Percentiles rank a stretch among this genome's conserved stretches.
These are phyloP conservation scores for Penicillium occitanis DNA, from an alignment of 2,329 filamentous ascomycete genomes.

Conservation along the genomic window DNA sequence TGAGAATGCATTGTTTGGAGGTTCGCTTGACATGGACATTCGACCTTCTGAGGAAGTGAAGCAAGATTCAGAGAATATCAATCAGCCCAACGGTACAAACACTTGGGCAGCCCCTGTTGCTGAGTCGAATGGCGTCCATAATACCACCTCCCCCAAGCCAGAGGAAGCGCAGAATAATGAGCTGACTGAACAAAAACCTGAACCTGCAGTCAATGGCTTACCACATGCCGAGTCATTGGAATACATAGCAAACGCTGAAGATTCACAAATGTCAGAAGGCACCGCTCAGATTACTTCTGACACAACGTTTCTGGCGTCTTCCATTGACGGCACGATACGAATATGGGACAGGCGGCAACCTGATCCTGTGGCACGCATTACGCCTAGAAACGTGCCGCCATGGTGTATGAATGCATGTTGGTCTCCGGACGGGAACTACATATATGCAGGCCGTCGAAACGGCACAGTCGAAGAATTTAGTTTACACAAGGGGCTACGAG, in stretches of 20 bases:
- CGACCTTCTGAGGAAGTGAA: conserved; percentile 49
- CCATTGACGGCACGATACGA: conserved; percentile 50
- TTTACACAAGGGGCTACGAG: conserved; percentile 74
- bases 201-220: conserved; percentile 37
- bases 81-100: conserved; percentile 24
- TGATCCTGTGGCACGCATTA: conserved; percentile 75
- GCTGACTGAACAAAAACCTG: conserved; percentile 29
- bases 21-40: conserved; percentile 66
- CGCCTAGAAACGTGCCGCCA: conserved; percentile 73
- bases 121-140: conserved; percentile 22
- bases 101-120: conserved; percentile 21
- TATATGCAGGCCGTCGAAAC: conserved; percentile 89
- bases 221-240: conserved; percentile 45
- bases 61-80: conserved; percentile 31
- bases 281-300: conserved; percentile 57
- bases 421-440: conserved; percentile 91
- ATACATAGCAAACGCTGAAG: conserved; percentile 28
- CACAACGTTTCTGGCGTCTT: conserved; percentile 80
- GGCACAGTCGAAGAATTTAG: conserved; percentile 92
- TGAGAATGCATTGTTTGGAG: conserved; percentile 79
- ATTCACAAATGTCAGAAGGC: conserved; percentile 28
- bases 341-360: conserved; percentile 62
- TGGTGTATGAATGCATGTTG: conserved; percentile 99
- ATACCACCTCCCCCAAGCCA: not conserved
- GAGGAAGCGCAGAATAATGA: conserved; percentile 22